These are phyloP conservation scores for Chaetothyriales sp. DNA, from an alignment of 2,329 filamentous ascomycete genomes.

Conservation along the genomic window DNA sequence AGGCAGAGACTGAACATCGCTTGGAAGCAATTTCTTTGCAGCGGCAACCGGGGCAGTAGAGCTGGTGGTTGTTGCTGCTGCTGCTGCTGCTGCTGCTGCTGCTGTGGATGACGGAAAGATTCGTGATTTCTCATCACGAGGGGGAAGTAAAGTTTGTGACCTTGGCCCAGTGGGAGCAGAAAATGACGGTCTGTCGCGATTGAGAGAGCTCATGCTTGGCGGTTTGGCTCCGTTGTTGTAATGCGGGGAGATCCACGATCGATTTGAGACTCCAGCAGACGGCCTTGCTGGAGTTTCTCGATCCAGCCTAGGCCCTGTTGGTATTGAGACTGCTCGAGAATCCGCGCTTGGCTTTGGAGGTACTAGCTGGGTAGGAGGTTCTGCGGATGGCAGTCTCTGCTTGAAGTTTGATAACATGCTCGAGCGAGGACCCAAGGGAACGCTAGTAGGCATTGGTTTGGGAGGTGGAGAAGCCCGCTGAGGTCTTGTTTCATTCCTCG, in stretches of 20 bases:
- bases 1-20: background rate
- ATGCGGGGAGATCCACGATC: conserved; percentile 12
- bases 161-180: conserved; percentile 10
- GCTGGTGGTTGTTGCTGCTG: background rate
- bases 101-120: conserved; percentile 1
- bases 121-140: conserved; percentile 7
- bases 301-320: conserved; percentile 15
- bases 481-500: conserved; percentile 6
- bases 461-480: conserved; percentile 5
- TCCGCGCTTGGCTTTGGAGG: conserved; percentile 8
- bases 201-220: conserved; percentile 13
- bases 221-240: conserved; percentile 14
- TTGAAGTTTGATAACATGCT: conserved; percentile 9
- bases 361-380: conserved; percentile 9
- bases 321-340: conserved; percentile 6
- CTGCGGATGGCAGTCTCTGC: conserved; percentile 11
- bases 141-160: conserved; percentile 6
- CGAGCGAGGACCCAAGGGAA: conserved; percentile 15
- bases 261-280: conserved; percentile 4
- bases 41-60: background rate
- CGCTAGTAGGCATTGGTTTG: conserved; percentile 14
- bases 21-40: background rate
- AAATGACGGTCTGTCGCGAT: conserved; percentile 2
- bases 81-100: background rate
- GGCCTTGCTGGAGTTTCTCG: conserved; percentile 7